These are phyloP conservation scores for Persicaria maculosa DNA, from an alignment of 148 eudicot species.

Conservation along the genomic window DNA sequence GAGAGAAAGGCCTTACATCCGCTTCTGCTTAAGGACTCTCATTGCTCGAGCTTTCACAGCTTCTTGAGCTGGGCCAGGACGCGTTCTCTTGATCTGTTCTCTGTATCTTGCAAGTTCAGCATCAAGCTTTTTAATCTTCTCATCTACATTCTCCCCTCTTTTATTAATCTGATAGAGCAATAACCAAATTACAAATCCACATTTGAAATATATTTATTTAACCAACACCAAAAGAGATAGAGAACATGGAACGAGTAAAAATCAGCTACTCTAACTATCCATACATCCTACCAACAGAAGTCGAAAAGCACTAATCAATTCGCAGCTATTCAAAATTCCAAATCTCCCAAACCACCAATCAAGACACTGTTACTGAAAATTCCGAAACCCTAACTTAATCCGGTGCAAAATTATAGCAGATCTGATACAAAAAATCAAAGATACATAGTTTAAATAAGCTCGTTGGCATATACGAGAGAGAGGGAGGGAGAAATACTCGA, in stretches of 20 bases:
- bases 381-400: not conserved
- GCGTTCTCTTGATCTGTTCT: slow-evolving; percentile 91
- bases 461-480: not conserved
- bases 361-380: not conserved
- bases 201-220: not conserved
- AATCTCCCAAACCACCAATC: not conserved
- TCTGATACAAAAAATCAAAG: not conserved
- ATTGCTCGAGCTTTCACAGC: slow-evolving; percentile 94
- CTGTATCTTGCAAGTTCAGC: slow-evolving; percentile 75
- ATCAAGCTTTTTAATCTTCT: slow-evolving; percentile 90
- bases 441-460: not conserved
- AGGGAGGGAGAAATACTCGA: slow-evolving; percentile 32
- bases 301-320: not conserved
- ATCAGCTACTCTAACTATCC: no score
- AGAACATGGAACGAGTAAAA: not conserved
- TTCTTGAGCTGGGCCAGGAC: slow-evolving; percentile 97
- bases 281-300: not conserved
- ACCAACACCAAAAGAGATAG: not conserved
- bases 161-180: slow-evolving; percentile 52
- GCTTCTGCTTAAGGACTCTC: slow-evolving; percentile 92
- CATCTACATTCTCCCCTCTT: slow-evolving; percentile 88
- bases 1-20: slow-evolving; percentile 48
- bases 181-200: slow-evolving; percentile 4
- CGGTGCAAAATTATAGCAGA: not conserved
- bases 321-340: not conserved